Conservation (phyloP, 176 grass and related monocot genomes). For the Zoysia japonica region DNA sequence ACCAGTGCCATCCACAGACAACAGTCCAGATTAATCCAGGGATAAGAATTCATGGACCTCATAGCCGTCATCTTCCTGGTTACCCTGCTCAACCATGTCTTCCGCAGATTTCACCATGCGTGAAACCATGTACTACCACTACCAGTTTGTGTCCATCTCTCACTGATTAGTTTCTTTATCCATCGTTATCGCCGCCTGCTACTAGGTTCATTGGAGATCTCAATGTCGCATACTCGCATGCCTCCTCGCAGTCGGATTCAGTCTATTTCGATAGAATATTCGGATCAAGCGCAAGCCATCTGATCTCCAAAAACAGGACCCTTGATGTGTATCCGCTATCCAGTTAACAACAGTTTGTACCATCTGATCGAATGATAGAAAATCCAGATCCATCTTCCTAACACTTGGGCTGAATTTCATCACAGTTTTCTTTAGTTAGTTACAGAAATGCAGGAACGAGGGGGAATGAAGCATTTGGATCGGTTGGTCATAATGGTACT, state of each 20-base stretch:
- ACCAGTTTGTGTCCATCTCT: no score
- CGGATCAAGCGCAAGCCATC: neutral
- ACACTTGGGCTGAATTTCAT: neutral
- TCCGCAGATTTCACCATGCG: neutral
- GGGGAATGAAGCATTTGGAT: neutral
- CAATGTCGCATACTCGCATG: no score
- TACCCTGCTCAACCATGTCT: neutral
- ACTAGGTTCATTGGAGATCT: no score
- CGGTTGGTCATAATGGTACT: neutral
- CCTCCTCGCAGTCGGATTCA: neutral
- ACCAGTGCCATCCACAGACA: neutral
- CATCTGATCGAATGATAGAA: neutral
- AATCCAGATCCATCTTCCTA: neutral
- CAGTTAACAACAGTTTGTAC: neutral
- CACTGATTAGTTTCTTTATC: no score
- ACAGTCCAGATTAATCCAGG: neutral
- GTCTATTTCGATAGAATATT: neutral
- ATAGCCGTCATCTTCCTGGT: neutral
- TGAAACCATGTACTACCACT: no score
- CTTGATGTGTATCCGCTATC: no score
- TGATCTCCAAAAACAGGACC: neutral
- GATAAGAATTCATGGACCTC: neutral
- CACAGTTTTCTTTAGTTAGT: neutral
- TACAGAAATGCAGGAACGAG: neutral
- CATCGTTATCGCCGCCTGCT: no score